A percentile compares a stretch with the other conserved stretches of the same genome.
phyloP scores from a whole-genome alignment of 1,284 basidiomycete species.

The Cutaneotrichosporon sp. region DNA sequence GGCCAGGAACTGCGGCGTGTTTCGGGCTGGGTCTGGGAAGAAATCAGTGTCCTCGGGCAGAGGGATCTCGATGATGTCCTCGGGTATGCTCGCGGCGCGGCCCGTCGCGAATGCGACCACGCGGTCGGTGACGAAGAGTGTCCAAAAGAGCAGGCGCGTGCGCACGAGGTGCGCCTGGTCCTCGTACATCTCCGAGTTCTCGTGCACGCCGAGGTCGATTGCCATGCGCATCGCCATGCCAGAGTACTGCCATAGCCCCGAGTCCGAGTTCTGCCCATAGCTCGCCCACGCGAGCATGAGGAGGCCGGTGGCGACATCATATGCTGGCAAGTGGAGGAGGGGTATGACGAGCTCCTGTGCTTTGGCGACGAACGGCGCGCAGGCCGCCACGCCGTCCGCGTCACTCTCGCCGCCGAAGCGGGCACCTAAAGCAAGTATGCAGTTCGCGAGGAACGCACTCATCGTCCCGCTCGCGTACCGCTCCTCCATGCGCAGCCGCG shows the following conservation, averaged over 20 bases:
- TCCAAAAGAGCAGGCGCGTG: constrained; percentile 53
- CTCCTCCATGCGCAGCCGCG: constrained; percentile 48
- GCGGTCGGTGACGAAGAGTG: constrained; percentile 53
- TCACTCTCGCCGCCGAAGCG: constrained; percentile 31
- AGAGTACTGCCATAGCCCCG: constrained; percentile 51
- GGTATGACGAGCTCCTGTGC: constrained; percentile 54
- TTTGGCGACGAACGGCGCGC: constrained; percentile 55
- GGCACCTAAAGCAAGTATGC: constrained; percentile 50
- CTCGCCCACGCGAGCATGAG: constrained; percentile 54
- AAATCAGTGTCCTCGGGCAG: constrained; percentile 53
- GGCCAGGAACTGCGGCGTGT: constrained; percentile 23
- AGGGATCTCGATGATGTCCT: constrained; percentile 55
- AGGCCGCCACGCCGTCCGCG: constrained; percentile 33
- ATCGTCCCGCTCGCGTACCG: constrained; percentile 54
- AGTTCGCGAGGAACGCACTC: constrained; percentile 53
- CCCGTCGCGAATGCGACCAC: constrained; percentile 52
- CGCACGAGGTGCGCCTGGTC: constrained; percentile 50
- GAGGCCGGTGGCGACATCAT: constrained; percentile 52
- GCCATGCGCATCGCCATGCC: constrained; percentile 56
- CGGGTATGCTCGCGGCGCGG: constrained; percentile 49
- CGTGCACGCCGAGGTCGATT: constrained; percentile 54
- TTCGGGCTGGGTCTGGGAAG: constrained; percentile 48
- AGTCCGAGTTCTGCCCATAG: constrained; percentile 55
- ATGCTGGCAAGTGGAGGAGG: constrained; percentile 53
- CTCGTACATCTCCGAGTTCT: constrained; percentile 54